These are phyloP conservation scores for Phaeoacremonium minimum DNA, from an alignment of 2,329 filamentous ascomycete genomes.

Conservation along the genomic window DNA sequence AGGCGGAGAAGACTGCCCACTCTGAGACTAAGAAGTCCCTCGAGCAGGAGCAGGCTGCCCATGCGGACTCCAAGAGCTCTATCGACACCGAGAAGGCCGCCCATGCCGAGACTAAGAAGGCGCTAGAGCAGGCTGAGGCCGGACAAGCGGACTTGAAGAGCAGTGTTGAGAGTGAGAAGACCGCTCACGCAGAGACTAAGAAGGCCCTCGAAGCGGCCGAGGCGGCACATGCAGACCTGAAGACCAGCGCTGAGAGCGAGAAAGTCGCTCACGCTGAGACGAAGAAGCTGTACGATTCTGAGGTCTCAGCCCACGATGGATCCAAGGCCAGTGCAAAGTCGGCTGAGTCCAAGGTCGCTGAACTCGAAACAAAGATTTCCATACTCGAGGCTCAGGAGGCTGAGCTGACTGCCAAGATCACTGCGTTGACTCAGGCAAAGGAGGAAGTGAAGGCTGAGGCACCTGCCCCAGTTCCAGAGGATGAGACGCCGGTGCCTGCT, in stretches of 20 bases:
- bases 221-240: neutral
- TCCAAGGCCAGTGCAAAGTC: neutral
- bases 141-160: neutral
- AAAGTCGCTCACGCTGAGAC: slow-evolving; percentile 4
- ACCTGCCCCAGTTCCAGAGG: too few relatives aligned
- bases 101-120: neutral
- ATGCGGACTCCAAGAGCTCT: neutral
- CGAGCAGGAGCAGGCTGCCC: neutral
- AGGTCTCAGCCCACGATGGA: neutral
- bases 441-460: neutral
- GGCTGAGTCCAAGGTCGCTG: neutral
- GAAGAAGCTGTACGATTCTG: neutral
- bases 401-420: neutral
- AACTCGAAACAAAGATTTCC: slow-evolving; percentile 1
- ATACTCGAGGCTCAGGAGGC: slow-evolving; percentile 1
- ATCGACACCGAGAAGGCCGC: slow-evolving; percentile 3
- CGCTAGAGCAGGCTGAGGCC: neutral
- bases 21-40: slow-evolving; percentile 1
- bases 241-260: slow-evolving; percentile 2
- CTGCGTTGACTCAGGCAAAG: neutral
- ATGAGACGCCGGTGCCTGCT: too few relatives aligned
- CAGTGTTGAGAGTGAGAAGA: slow-evolving; percentile 2
- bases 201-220: slow-evolving; percentile 1
- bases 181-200: slow-evolving; percentile 1
- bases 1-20: slow-evolving; percentile 1